These are phyloP conservation scores for Cryptosporidium sp. DNA, from an alignment of 169 alveolate genomes.

Conservation along the genomic window DNA sequence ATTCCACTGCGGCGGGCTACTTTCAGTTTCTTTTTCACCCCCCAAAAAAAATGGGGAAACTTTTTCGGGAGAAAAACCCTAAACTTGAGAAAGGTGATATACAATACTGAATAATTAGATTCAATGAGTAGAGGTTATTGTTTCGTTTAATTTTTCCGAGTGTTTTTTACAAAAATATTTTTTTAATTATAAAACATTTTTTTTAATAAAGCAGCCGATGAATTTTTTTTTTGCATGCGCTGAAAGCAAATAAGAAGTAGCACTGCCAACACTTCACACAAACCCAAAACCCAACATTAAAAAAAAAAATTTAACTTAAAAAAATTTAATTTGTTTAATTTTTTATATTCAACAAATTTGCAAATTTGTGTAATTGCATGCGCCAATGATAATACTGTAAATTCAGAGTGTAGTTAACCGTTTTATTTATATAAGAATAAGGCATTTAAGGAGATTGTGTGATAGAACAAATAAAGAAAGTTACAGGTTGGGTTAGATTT, in stretches of 20 bases:
- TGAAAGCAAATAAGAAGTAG: constrained; percentile 1
- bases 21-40: neutral
- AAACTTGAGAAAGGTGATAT: neutral
- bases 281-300: constrained; percentile 1
- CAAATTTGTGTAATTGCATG: constrained; percentile 65
- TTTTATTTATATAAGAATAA: neutral
- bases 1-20: neutral
- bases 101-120: too few relatives aligned
- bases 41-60: neutral
- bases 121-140: neutral
- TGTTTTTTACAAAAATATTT: neutral
- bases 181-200: neutral
- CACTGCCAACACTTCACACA: constrained; percentile 31
- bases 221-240: neutral
- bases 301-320: neutral
- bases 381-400: constrained; percentile 32
- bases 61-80: neutral
- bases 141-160: neutral
- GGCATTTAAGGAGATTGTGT: constrained; percentile 5
- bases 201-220: neutral
- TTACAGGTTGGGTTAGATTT: neutral
- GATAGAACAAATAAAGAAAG: neutral
- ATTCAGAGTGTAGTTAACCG: neutral
- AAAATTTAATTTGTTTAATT: neutral
- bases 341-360: constrained; percentile 19